phyloP scores from a whole-genome alignment of 306 rosid species.

The Calophaca sinica region DNA sequence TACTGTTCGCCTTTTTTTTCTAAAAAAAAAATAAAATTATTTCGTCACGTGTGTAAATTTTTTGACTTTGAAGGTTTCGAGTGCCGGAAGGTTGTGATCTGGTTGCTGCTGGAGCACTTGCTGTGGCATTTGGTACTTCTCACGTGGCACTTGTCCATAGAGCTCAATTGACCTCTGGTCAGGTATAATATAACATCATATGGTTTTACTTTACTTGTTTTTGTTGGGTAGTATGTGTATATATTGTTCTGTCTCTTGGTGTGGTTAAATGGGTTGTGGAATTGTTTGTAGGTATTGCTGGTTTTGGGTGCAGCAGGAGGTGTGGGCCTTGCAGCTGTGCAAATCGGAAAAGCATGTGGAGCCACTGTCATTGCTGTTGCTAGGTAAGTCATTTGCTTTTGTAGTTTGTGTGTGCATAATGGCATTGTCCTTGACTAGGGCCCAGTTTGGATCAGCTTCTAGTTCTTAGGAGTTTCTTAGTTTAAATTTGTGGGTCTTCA shows the following conservation, averaged over 20 bases:
- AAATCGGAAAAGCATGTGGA: conserved; percentile 86
- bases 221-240: background rate
- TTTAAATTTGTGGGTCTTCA: background rate
- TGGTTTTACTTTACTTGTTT: conserved; percentile 5
- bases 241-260: conserved; percentile 35
- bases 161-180: conserved; percentile 75
- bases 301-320: conserved; percentile 99
- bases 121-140: conserved; percentile 92
- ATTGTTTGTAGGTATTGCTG: conserved; percentile 69
- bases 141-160: conserved; percentile 90
- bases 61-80: conserved; percentile 60
- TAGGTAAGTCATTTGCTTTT: conserved; percentile 59
- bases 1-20: background rate
- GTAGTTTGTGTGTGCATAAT: background rate
- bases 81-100: conserved; percentile 91
- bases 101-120: conserved; percentile 87
- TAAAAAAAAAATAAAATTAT: too few species aligned
- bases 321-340: conserved; percentile 93
- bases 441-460: background rate
- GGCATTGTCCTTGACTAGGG: background rate
- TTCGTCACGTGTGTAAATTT: background rate
- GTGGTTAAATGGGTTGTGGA: conserved; percentile 25
- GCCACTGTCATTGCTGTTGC: conserved; percentile 94
- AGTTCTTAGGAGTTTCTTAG: background rate
- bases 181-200: conserved; percentile 53